phyloP scores from a whole-genome alignment of 169 alveolate species.

The Plasmodium gonderi region DNA sequence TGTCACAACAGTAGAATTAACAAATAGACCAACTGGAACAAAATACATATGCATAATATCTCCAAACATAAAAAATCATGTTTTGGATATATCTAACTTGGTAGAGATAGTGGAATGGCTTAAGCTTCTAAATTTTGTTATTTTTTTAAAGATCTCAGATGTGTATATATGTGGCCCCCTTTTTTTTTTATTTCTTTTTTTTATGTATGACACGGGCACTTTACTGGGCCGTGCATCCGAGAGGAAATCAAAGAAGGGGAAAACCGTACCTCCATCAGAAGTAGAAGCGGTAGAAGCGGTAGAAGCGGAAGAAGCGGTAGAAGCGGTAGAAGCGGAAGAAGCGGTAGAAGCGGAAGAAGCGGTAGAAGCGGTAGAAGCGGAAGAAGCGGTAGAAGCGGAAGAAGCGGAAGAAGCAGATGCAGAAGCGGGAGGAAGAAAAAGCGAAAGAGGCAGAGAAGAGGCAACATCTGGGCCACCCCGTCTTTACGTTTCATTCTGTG shows the following conservation, averaged over 20 bases:
- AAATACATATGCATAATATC: constrained; percentile 57
- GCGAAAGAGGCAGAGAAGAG: too few species aligned
- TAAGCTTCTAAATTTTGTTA: constrained; percentile 4
- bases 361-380: too few species aligned
- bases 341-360: too few species aligned
- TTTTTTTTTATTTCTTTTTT: constrained; percentile 21
- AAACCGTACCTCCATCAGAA: not conserved
- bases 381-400: too few species aligned
- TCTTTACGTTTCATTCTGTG: not conserved
- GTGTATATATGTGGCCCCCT: constrained; percentile 42
- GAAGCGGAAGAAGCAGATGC: not conserved
- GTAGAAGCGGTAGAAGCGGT: too few species aligned
- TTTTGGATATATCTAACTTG: not conserved
- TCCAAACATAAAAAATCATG: constrained; percentile 12
- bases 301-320: not conserved
- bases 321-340: not conserved
- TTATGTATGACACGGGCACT: constrained; percentile 6
- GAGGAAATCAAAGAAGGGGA: not conserved
- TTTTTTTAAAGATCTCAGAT: constrained; percentile 19
- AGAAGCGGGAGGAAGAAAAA: not conserved
- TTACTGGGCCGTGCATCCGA: not conserved
- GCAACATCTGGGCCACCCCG: too few species aligned
- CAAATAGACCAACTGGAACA: too few species aligned
- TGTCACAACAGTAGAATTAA: not conserved
- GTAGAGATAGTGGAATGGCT: constrained; percentile 32